Percentiles rank a stretch among this genome's conserved stretches.
Evolutionary conservation across 192 early-diverging fungal genomes (phyloP).

Genomic region (Coemansia sp.): DNA sequence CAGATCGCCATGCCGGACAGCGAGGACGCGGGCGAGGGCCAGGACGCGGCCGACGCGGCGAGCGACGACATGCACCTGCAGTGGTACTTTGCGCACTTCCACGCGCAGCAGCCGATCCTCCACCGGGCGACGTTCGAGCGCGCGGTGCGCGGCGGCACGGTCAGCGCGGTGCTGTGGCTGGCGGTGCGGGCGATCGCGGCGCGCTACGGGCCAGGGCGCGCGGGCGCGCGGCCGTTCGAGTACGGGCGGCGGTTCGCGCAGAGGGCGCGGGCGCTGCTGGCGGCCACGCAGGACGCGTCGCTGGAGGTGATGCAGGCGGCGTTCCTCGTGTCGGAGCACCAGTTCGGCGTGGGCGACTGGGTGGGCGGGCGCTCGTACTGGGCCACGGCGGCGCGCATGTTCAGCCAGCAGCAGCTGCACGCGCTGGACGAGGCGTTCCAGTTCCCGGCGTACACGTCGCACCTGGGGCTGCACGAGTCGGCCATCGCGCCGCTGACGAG

Average conservation of each 20-base stretch:
- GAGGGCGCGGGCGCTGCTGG: slow-evolving; percentile 43
- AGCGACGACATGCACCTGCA: slow-evolving; percentile 29
- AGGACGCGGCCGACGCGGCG: neutral
- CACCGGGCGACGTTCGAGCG: slow-evolving; percentile 53
- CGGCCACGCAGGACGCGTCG: slow-evolving; percentile 17
- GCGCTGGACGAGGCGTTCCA: slow-evolving; percentile 57
- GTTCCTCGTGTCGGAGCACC: slow-evolving; percentile 48
- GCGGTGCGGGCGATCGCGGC: slow-evolving; percentile 54
- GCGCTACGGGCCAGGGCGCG: slow-evolving; percentile 35
- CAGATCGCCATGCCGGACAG: slow-evolving; percentile 52
- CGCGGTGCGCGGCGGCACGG: slow-evolving; percentile 36
- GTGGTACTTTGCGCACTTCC: slow-evolving; percentile 48
- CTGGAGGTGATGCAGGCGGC: slow-evolving; percentile 54
- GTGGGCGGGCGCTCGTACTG: slow-evolving; percentile 51
- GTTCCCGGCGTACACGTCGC: slow-evolving; percentile 57
- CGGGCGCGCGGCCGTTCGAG: slow-evolving; percentile 26
- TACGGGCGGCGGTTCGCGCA: slow-evolving; percentile 37
- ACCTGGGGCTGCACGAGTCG: slow-evolving; percentile 55
- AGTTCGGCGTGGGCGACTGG: slow-evolving; percentile 56
- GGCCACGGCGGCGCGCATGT: slow-evolving; percentile 57
- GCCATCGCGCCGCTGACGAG: slow-evolving; percentile 47
- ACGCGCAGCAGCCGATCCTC: slow-evolving; percentile 55
- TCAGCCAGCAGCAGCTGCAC: slow-evolving; percentile 57
- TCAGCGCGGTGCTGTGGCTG: slow-evolving; percentile 44
- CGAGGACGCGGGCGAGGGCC: slow-evolving; percentile 5